phyloP scores from a whole-genome alignment of 148 eudicot species.

The Arbutus unedo region DNA sequence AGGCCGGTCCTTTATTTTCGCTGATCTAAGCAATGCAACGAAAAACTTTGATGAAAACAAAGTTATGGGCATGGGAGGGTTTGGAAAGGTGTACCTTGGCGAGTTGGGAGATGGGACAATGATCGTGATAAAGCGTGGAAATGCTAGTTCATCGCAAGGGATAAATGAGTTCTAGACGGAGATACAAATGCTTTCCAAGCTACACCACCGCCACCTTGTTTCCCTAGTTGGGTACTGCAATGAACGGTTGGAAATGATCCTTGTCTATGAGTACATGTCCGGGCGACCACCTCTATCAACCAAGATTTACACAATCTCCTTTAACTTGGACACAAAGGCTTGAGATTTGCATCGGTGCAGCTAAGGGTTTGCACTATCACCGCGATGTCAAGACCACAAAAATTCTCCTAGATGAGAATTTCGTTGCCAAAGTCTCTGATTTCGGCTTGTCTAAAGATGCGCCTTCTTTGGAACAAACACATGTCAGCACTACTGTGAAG shows the following conservation, averaged over 20 bases:
- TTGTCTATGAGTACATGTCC: slow-evolving; percentile 62
- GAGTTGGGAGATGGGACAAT: slow-evolving; percentile 46
- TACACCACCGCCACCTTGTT: slow-evolving; percentile 60
- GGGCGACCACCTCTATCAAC: slow-evolving; percentile 59
- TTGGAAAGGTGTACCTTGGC: slow-evolving; percentile 60
- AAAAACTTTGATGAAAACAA: slow-evolving; percentile 46
- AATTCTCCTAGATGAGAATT: slow-evolving; percentile 54
- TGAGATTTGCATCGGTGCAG: slow-evolving; percentile 62
- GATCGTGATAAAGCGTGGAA: slow-evolving; percentile 57
- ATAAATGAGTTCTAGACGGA: slow-evolving; percentile 63
- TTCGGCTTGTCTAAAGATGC: slow-evolving; percentile 63
- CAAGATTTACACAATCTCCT: slow-evolving; percentile 22
- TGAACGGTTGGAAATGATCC: slow-evolving; percentile 55
- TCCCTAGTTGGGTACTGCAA: slow-evolving; percentile 65
- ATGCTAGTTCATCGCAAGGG: slow-evolving; percentile 60
- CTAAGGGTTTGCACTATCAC: slow-evolving; percentile 69
- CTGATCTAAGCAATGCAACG: slow-evolving; percentile 46
- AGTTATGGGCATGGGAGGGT: slow-evolving; percentile 60
- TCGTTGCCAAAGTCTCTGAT: slow-evolving; percentile 65
- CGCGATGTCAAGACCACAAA: slow-evolving; percentile 69
- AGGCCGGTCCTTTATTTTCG: slow-evolving; percentile 47
- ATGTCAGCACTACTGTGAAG: slow-evolving; percentile 64
- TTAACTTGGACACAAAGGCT: slow-evolving; percentile 63
- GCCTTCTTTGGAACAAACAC: slow-evolving; percentile 53
- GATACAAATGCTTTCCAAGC: slow-evolving; percentile 62